These are phyloP conservation scores for Helenozyma baotianmanensis DNA, from an alignment of 805 yeast genomes.

Conservation along the genomic window DNA sequence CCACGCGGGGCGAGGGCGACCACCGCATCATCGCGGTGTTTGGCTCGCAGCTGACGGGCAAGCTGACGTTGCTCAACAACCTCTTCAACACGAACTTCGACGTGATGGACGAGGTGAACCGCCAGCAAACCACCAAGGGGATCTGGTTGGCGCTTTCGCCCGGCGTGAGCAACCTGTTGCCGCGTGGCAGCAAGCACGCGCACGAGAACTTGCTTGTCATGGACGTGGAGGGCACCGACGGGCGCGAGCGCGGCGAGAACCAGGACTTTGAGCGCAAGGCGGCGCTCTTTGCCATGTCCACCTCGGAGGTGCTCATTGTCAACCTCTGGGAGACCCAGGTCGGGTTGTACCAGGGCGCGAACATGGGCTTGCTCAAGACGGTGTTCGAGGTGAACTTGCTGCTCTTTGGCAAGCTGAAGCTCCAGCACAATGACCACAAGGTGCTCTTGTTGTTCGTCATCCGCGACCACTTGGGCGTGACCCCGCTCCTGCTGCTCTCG, in stretches of 20 bases:
- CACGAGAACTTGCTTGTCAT: conserved; percentile 60
- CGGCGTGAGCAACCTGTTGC: conserved; percentile 16
- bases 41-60: conserved; percentile 96
- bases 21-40: conserved; percentile 93
- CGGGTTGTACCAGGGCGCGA: conserved; percentile 96
- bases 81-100: conserved; percentile 79
- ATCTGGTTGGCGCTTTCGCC: conserved; percentile 44
- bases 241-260: conserved; percentile 96
- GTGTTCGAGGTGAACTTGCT: conserved; percentile 94
- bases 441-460: conserved; percentile 80
- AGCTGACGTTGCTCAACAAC: conserved; percentile 83
- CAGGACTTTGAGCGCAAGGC: conserved; percentile 97
- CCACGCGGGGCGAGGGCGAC: conserved; percentile 34
- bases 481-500: conserved; percentile 71
- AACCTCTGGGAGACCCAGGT: conserved; percentile 97
- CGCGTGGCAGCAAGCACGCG: conserved; percentile 3
- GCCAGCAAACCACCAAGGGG: conserved; percentile 75
- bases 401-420: conserved; percentile 61
- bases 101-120: conserved; percentile 81
- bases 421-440: conserved; percentile 42
- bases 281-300: conserved; percentile 89
- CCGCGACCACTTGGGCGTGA: conserved; percentile 84
- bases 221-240: conserved; percentile 99
- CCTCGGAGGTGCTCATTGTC: conserved; percentile 84
- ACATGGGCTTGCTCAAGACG: conserved; percentile 90